phyloP scores from a whole-genome alignment of 805 yeast species.

The Komagataella pseudopastoris region DNA sequence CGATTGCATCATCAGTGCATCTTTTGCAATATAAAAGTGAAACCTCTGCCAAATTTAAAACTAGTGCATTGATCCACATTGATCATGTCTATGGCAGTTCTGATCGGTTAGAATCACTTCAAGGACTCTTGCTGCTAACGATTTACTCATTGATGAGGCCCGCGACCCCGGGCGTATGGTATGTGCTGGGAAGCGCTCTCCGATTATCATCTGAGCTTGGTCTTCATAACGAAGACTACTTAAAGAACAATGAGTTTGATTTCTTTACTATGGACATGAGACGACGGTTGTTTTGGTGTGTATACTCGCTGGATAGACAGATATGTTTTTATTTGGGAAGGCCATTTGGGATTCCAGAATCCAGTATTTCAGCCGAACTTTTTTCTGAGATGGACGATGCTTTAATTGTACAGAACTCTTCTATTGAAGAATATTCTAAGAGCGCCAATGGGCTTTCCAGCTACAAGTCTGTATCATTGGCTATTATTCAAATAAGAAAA shows the following conservation, averaged over 20 bases:
- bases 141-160: conserved; percentile 80
- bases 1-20: conserved; percentile 66
- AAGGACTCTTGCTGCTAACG: conserved; percentile 56
- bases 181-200: conserved; percentile 66
- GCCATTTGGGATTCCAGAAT: conserved; percentile 84
- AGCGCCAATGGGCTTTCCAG: conserved; percentile 31
- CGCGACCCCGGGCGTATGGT: conserved; percentile 88
- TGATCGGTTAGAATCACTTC: conserved; percentile 59
- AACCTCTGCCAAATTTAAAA: conserved; percentile 56
- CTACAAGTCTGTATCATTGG: conserved; percentile 53
- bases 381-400: conserved; percentile 72
- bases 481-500: conserved; percentile 56
- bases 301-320: conserved; percentile 76
- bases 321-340: conserved; percentile 77
- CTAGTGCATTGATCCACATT: conserved; percentile 47
- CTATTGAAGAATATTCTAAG: conserved; percentile 23
- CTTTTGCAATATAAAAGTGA: conserved; percentile 53
- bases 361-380: conserved; percentile 53
- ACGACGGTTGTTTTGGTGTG: conserved; percentile 78
- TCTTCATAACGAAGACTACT: conserved; percentile 51
- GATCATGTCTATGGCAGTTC: conserved; percentile 42
- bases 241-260: conserved; percentile 23
- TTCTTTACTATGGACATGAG: conserved; percentile 55
- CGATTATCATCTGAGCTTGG: conserved; percentile 78
- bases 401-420: conserved; percentile 25